Base-by-base conservation (phyloP, 1,284 basidiomycete species). In the Cutaneotrichosporon cavernicola region DNA sequence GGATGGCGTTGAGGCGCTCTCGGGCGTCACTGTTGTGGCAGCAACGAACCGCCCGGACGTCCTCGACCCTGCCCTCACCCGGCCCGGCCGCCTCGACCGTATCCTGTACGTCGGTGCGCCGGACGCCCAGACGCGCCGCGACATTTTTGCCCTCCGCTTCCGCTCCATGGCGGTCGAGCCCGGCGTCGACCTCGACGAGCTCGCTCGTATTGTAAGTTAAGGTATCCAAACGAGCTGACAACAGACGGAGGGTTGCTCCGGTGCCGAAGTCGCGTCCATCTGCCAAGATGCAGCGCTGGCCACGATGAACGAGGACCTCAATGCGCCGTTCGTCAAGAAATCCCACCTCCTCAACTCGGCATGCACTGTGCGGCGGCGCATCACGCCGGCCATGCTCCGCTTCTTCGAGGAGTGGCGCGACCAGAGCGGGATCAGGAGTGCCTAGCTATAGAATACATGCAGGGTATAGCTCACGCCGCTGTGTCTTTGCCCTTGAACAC, bases 21-120 rank as follows among this genome's bases (percentile, higher is more conserved):
- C 90, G 5, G 92, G 94, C 0, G 97, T 99, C 16, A 93, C 93
- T 0, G 87, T 99, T 43, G 87, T 99, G 5, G 97, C 94, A 1
- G 97, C 97, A 0, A 99, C 97, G 5, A 99, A 99, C 76, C 83
- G 95, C 60, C 97, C 97, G 1, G 93, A 97, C 66, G 87, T 89
- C 18, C 89, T 99, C 40, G 97, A 99, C 75, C 86, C 93, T 14
- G 97, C 97, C 0, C 80, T 99, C 40, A 91, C 97, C 86, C 88
- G 97, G 9, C 95, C 97, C 7, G 97, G 97, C 30, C 85, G 97
- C 32, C 83, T 99, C n/a, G 97, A 99, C 79, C 87, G 94, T 26
- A 91, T 98, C 56, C 81, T 99, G 7, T 99, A 94, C 77, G 92
- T 99, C 55, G 93, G 93, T 0, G 93, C 93, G 9, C 97, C 97